Evolutionary conservation across 1,139 yeast genomes (phyloP).

Genomic region (Yamadazyma conglobata): DNA sequence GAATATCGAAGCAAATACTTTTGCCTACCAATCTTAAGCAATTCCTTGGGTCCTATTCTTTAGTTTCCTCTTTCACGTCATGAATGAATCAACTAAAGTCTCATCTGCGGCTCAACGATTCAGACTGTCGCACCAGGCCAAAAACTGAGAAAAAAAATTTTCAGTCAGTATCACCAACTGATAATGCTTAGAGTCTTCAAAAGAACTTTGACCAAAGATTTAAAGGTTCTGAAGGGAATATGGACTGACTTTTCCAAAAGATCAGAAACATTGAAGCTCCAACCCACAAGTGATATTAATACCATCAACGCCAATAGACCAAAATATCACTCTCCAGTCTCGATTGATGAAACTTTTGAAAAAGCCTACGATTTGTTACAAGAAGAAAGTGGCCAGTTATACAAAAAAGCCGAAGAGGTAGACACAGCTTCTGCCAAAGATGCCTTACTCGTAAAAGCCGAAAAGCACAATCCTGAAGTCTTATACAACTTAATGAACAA

Average conservation of each 20-base stretch:
- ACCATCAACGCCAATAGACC: conserved; percentile 8
- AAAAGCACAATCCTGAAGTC: conserved; percentile 77
- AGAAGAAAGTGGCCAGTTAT: conserved; percentile 29
- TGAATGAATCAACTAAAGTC: background rate
- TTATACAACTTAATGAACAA: conserved; percentile 55
- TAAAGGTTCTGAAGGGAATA: conserved; percentile 25
- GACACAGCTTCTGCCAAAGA: conserved; percentile 18
- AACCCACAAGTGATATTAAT: conserved; percentile 2
- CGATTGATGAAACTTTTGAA: conserved; percentile 70
- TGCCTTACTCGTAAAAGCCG: conserved; percentile 42
- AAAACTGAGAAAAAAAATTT: conserved; percentile 3
- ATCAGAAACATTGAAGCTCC: conserved; percentile 29
- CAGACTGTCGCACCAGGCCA: background rate
- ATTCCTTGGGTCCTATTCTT: too few species aligned
- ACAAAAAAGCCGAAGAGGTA: conserved; percentile 18
- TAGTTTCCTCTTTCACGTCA: background rate
- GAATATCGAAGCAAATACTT: too few species aligned
- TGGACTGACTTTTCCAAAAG: conserved; percentile 49
- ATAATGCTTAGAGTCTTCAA: conserved; percentile 12
- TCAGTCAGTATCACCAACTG: background rate
- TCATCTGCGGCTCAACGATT: background rate
- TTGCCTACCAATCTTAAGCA: too few species aligned
- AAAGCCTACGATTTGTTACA: conserved; percentile 62
- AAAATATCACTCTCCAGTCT: conserved; percentile 62
- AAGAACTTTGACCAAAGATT: conserved; percentile 13